Percentiles rank a stretch among this genome's conserved stretches.
Evolutionary conservation across 1,284 basidiomycete species (phyloP).

Genomic region (Cryptococcus hybrid): DNA sequence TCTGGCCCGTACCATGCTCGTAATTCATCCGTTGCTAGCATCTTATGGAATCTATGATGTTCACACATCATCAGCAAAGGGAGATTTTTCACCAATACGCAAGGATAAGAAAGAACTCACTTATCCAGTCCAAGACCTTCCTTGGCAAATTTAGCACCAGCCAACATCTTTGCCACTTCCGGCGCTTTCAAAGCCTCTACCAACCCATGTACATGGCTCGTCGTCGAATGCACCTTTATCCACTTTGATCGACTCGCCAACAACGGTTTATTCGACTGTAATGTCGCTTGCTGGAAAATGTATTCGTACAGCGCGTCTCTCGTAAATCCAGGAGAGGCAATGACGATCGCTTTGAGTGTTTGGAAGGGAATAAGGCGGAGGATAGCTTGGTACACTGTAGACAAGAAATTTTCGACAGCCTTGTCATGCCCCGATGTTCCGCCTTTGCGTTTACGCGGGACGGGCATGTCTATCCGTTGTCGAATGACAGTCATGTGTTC

Average conservation of each 20-base stretch:
- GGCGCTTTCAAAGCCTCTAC: conserved; percentile 94
- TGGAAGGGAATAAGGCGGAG: conserved; percentile 84
- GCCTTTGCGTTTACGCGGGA: conserved; percentile 87
- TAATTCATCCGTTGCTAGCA: conserved; percentile 90
- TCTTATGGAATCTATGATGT: conserved; percentile 81
- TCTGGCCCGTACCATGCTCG: conserved; percentile 98
- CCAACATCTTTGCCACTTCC: conserved; percentile 67
- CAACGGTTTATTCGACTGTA: conserved; percentile 79
- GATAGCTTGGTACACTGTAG: conserved; percentile 82
- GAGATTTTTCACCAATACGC: not conserved
- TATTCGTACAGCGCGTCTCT: conserved; percentile 82
- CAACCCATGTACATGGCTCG: conserved; percentile 92
- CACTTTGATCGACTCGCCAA: conserved; percentile 77
- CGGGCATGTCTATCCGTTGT: conserved; percentile 83
- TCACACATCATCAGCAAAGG: not conserved
- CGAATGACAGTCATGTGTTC: conserved; percentile 95
- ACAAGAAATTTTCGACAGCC: conserved; percentile 77
- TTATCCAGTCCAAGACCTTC: conserved; percentile 89
- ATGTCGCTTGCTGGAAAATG: conserved; percentile 75
- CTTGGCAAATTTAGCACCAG: conserved; percentile 96
- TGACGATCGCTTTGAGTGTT: conserved; percentile 81
- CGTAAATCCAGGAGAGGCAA: conserved; percentile 96
- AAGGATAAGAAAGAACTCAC: conserved; percentile 52
- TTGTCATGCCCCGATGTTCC: conserved; percentile 83
- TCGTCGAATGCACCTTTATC: conserved; percentile 86